Evolutionary conservation across 331 rosid species (phyloP), one percentile per base, ranked within the genome.

Genomic region (Prunus yedoensis): DNA sequence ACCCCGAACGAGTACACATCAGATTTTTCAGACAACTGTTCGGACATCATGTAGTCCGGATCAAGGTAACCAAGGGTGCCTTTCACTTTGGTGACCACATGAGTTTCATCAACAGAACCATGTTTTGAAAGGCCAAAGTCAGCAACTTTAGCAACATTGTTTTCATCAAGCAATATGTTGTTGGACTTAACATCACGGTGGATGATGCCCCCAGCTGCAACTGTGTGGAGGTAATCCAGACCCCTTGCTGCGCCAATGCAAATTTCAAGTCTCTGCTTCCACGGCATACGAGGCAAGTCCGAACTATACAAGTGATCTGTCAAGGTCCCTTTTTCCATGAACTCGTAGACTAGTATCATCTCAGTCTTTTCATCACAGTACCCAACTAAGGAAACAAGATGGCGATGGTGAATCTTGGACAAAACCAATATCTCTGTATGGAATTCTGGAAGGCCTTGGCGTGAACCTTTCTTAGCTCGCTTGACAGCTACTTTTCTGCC

Each of bases 41-140:
- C 80, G 1, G 91, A 63, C 58, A 83, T 78, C 8, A 91, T 86
- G 71, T 93, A 91, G 76, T 93, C 95, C 0, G 97, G 98, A 73
- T 93, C 98, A 0, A 93, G 93, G 70, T 93, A 93, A 3, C 98
- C 98, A 13, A 88, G 73, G 4, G 93, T 93, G 51, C 98, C 98
- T 61, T 91, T 93, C 0, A 93, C 91, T 56, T 8, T 68, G 12
- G 97, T 91, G 80, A 82, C 82, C n/a, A 88, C 88, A 58, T 86
- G 89, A 1, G 88, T 81, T 41, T 82, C 87, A 41, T 78, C 88
- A 23, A 71, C 74, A 57, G 82, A 77, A 25, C 85, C 82, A 12
- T 82, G 57, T 68, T 78, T 86, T 1, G 88, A 86, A 60, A 86
- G 90, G 27, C 88, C 90, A 65, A 88, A 88, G 32, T 88, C 90